These are phyloP conservation scores for Candida anutae DNA, from an alignment of 1,139 yeast genomes.

Conservation along the genomic window DNA sequence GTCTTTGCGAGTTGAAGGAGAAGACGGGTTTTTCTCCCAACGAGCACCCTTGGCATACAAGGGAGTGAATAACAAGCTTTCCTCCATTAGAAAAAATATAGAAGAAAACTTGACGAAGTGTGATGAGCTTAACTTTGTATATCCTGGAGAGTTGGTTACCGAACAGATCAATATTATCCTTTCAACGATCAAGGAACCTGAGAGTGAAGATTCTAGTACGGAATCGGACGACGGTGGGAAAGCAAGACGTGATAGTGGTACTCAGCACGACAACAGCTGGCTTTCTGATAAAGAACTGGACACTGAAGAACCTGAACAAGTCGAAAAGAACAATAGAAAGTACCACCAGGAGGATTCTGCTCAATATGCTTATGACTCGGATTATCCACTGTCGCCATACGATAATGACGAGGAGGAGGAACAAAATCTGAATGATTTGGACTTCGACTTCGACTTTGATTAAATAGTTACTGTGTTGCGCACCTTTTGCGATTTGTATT, in stretches of 20 bases:
- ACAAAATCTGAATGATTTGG: slow-evolving; percentile 13
- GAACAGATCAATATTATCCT: neutral
- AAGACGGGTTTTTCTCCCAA: neutral
- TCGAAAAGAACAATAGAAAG: too few relatives aligned
- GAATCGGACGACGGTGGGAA: slow-evolving; percentile 4
- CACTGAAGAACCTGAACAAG: too few relatives aligned
- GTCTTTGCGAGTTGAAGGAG: slow-evolving; percentile 3
- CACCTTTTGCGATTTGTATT: too few relatives aligned
- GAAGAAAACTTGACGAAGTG: slow-evolving; percentile 14
- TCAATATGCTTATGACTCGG: too few relatives aligned
- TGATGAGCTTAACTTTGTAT: slow-evolving; percentile 19
- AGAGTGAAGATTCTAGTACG: neutral
- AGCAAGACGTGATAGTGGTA: too few relatives aligned
- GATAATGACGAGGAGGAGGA: too few relatives aligned
- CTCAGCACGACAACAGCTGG: too few relatives aligned
- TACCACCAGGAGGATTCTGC: too few relatives aligned
- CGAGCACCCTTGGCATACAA: too few relatives aligned
- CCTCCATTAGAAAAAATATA: slow-evolving; percentile 2
- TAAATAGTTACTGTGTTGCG: too few relatives aligned
- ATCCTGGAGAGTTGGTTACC: slow-evolving; percentile 14
- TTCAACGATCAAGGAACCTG: neutral
- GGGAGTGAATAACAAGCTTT: neutral
- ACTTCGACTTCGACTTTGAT: slow-evolving; percentile 26
- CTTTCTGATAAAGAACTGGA: too few relatives aligned
- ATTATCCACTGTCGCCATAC: too few relatives aligned